Base-by-base conservation (phyloP, 2,329 filamentous ascomycete species). In the Neofusicoccum sp. region DNA sequence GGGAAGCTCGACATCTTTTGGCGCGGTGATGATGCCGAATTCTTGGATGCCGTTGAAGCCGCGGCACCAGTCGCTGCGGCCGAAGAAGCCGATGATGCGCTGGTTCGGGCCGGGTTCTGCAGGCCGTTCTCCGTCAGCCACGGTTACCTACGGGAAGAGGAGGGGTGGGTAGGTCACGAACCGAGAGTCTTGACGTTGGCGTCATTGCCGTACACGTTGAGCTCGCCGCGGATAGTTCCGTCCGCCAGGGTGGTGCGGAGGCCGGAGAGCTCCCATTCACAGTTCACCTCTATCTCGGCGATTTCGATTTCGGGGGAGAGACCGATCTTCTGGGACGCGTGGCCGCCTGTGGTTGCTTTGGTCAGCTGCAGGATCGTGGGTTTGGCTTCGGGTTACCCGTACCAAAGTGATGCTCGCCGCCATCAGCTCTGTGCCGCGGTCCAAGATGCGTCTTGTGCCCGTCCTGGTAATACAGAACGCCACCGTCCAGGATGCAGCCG, bases 1-100 rank as follows among this genome's bases (percentile, higher is more conserved):
- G 0, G 80, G 79, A 11, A 81, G 63, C 6, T 75, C 72, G 12
- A 76, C 67, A 36, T 68, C 69, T 58, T 68, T 74, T 0, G 77
- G 76, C 4, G 74, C 77, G 1, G 76, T 82, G 20, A 82, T 71
- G 53, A 82, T 81, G 4, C 79, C 80, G 67, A 82, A 82, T 63
- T 81, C 75, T 40, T 66, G 44, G 1, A 68, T 61, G 4, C 64
- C 64, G 49, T 43, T 58, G 63, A 68, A 64, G 69, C 71, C 38
- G 66, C 65, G 31, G 3, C 45, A 33, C 28, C 36, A 34, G 2
- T 66, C 64, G 60, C 74, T 80, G 51, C 65, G 68, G 2, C 80
- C 80, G 61, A 70, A 80, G 63, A 82, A 82, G 0, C 80, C 80
- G 7, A 82, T 70, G 45, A 82, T 76, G 11, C 70, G 70, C 54